Evolutionary conservation across 2,329 filamentous ascomycete genomes (phyloP), one percentile per base, ranked within the genome.

Genomic region (Colletotrichum incanum): DNA sequence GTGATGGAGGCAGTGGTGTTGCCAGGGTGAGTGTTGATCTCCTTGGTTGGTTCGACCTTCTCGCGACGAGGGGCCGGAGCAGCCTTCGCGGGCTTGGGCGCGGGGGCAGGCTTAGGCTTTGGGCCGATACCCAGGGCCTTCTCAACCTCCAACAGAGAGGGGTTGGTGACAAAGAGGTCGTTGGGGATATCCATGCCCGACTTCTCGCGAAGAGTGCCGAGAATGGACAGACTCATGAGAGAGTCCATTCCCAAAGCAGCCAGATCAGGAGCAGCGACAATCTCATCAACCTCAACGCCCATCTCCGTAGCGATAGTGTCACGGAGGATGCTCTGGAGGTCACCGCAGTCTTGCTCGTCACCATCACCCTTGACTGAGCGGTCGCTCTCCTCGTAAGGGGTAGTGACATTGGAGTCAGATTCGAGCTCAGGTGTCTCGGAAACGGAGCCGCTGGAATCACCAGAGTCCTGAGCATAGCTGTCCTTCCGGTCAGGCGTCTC

Each of bases 221-320:
- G 82, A 64, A 91, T 89, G 3, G 86, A 86, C 39, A 91, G 77
- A 49, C 86, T 87, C 84, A 90, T 88, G 28, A 90, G 82, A 2
- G 88, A 90, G 77, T 91, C 89, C 82, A 91, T 88, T 3, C 89
- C 89, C 16, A 90, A 81, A 2, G 87, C 86, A n/a, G 86, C 85
- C 66, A 90, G 82, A 74, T 89, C 86, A 0, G 86, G 85, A 0
- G 86, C 86, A 28, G 86, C 86, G 3, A 87, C 79, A 39, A 90
- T 84, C 76, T 93, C 91, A 39, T 91, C 89, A 14, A 92, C 84
- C 31, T 91, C 89, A n/a, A 93, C 89, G 69, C 91, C 91, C 87
- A 93, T 93, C 80, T 94, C 92, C 47, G 87, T 85, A n/a, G 91
- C 89, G 73, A 94, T 90, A 67, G 91, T 93, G 65, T 88, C 87